phyloP scores from a whole-genome alignment of 2,329 filamentous ascomycete species.

The Sporothrix mexicana region DNA sequence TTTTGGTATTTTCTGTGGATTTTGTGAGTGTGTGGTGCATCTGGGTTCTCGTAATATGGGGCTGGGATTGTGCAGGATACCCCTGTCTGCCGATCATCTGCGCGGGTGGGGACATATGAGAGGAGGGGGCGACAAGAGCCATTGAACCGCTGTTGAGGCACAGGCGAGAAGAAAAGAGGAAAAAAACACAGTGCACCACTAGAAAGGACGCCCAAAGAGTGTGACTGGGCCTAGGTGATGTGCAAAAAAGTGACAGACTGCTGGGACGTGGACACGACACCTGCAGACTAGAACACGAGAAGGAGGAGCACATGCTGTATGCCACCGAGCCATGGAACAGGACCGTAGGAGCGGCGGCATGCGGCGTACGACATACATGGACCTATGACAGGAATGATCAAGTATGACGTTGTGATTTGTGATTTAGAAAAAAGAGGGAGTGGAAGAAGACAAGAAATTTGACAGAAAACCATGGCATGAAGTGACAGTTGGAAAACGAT shows the following conservation, averaged over 20 bases:
- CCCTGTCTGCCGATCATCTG: conserved; percentile 30
- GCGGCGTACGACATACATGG: background rate
- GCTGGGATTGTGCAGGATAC: conserved; percentile 16
- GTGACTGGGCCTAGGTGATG: conserved; percentile 19
- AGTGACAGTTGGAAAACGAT: too few species aligned
- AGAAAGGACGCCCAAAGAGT: background rate
- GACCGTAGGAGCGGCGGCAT: background rate
- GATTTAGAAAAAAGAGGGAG: background rate
- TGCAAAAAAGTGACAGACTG: conserved; percentile 19
- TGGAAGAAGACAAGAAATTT: background rate
- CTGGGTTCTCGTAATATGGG: conserved; percentile 3
- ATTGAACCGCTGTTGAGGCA: background rate
- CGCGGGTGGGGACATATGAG: conserved; percentile 14
- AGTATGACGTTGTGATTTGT: background rate
- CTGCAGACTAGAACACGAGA: background rate
- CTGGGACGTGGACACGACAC: background rate
- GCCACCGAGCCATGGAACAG: conserved; percentile 1
- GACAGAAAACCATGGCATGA: background rate
- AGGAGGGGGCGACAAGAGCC: background rate
- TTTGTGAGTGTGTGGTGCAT: conserved; percentile 8
- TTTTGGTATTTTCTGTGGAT: background rate
- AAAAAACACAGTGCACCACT: background rate
- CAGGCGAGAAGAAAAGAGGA: background rate
- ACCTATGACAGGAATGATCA: conserved; percentile 6
- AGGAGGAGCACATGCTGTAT: conserved; percentile 5